Base-by-base conservation (phyloP, 2,329 filamentous ascomycete genomes). In the Orbilia brochopaga region DNA sequence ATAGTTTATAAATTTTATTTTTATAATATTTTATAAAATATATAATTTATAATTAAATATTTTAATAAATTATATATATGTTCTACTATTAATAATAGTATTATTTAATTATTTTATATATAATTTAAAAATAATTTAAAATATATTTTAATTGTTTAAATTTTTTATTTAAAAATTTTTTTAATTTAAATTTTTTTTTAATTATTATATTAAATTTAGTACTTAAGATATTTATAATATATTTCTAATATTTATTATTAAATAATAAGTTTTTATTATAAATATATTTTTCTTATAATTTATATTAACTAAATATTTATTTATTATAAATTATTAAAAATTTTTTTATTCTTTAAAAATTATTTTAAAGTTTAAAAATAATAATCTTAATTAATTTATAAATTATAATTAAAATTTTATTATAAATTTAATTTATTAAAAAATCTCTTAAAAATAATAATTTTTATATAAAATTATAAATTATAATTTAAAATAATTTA, bases 181-280 rank as follows among this genome's bases (percentile, higher is more conserved):
- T 42, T 15, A 15, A 42, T 42, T 15, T 42, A 17, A 17, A 17
- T 15, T 15, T 15, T 13, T 42, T 15, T 15, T 42, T 42, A 42
- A 15, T 42, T 42, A 42, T 15, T 42, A 42, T 42, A 42, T 42
- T 42, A 42, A 42, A 15, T 42, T 42, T 42, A 42, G 10, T 42
- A 17, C 13, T 50, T 58, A 40, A 42, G 11, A 46, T 51, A 58
- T 42, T 58, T 21, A 58, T 27, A 46, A 58, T 58, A 58, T 58
- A 58, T 42, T 21, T 46, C 11, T 50, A 23, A 42, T 8, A 42
- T 42, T 35, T 17, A 21, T 50, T 27, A 40, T 6, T 52, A 52
- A 27, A 52, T 6, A 52, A 15, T 5, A 11, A 15, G 19, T 24
- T n/a, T 27, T 19, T 52, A 24, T 27, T 11, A 27, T 4, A 52